Evolutionary conservation across 2,329 filamentous ascomycete genomes (phyloP).

Genomic region (Fusarium sp.): DNA sequence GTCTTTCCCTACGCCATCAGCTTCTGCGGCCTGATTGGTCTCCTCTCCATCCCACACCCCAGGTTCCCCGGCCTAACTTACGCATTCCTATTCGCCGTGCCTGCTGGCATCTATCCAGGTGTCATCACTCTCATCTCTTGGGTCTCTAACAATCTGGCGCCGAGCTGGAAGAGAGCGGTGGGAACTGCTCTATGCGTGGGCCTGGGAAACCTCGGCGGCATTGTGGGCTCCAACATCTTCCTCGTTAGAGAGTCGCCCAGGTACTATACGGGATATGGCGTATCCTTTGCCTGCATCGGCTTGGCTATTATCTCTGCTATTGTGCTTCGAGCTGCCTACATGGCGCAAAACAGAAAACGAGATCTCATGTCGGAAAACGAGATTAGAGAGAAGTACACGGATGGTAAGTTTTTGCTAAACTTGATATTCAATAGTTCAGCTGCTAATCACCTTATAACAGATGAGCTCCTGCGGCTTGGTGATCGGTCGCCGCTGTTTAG

Average conservation of each 20-base stretch:
- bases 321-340: background rate
- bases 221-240: slow-evolving; percentile 14
- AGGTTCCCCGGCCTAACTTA: slow-evolving; percentile 8
- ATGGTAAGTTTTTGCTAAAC: background rate
- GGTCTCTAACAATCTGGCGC: slow-evolving; percentile 8
- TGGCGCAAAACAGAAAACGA: background rate
- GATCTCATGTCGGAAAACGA: background rate
- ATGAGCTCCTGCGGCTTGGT: background rate
- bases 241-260: background rate
- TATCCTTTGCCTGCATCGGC: background rate
- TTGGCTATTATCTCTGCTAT: background rate
- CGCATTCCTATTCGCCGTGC: slow-evolving; percentile 2
- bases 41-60: slow-evolving; percentile 1
- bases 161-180: slow-evolving; percentile 2
- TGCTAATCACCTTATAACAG: background rate
- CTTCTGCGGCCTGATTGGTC: background rate
- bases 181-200: slow-evolving; percentile 4
- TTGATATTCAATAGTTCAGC: background rate
- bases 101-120: slow-evolving; percentile 2
- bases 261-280: background rate
- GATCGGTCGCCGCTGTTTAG: background rate
- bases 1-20: background rate
- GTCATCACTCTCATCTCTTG: slow-evolving; percentile 1
- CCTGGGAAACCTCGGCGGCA: slow-evolving; percentile 5
- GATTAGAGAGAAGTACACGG: background rate